Evolutionary conservation across 768 basidiomycete species (phyloP), one percentile per base, ranked within the genome.

Genomic region (Mycena rebaudengoi): DNA sequence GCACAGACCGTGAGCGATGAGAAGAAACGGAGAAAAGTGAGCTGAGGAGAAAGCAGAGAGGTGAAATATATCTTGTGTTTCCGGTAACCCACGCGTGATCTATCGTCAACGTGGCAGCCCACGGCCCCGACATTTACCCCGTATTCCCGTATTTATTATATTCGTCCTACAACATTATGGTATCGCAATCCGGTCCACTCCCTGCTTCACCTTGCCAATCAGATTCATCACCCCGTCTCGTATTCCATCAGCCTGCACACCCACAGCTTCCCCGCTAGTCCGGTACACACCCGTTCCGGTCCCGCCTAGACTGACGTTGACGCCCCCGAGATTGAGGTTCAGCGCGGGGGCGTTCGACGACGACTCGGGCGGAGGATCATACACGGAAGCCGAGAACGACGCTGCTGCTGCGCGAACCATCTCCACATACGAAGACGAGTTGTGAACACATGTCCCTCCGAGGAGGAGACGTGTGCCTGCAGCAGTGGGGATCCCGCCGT

Each of bases 401-500:
- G 79, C 75, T 18, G 89, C 89, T 12, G 92, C 90, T 20, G 88
- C 80, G 48, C 89, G 87, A 43, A 98, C 79, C 95, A 98, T 97
- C 68, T 94, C 91, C 40, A 69, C 86, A 37, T 77, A 97, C 95
- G 90, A 92, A 25, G 90, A 89, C 5, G 97, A 98, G 72, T 98
- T 99, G 75, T 98, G 96, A 13, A 99, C 85, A 68, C 91, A 96
- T 35, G 96, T 98, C 16, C 98, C 97, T 2, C 97, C 98, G 4
- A 99, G 86, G 4, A 99, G 75, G 40, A 99, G 79, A 32, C 96
- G 84, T 20, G 90, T 88, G 1, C 91, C 91, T 14, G 87, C 83
- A 10, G 85, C 81, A 56, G 82, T 80, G 18, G 80, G 76, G 21
- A 82, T 78, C 35, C 81, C 80, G 20, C 81, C 81, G 61, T 78